Conservation (phyloP, 108 stramenopile species). For the Pelagomonas calceolata region DNA sequence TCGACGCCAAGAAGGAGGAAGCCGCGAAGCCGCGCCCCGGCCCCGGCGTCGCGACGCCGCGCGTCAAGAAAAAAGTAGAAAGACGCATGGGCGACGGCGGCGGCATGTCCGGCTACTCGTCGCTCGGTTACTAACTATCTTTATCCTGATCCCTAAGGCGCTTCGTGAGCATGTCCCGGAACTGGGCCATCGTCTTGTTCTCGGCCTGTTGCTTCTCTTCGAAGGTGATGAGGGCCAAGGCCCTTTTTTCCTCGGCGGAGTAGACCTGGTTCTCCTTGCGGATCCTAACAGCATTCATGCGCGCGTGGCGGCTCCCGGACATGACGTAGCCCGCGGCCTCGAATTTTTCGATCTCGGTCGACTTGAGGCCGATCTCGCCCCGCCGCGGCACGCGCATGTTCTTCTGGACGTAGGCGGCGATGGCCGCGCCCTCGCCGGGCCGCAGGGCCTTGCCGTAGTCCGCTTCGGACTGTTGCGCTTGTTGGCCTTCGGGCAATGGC, state of each 20-base stretch:
- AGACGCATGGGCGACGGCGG: too few relatives aligned
- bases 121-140: too few relatives aligned
- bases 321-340: conserved; percentile 92
- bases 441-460: conserved; percentile 68
- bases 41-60: too few relatives aligned
- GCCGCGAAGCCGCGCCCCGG: too few relatives aligned
- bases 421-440: conserved; percentile 43
- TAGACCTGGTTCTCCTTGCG: conserved; percentile 99
- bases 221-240: conserved; percentile 85
- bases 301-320: conserved; percentile 83
- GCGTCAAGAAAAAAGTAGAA: too few relatives aligned
- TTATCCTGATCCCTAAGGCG: not conserved
- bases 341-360: conserved; percentile 78
- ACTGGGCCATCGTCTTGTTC: conserved; percentile 79
- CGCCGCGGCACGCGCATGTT: conserved; percentile 94
- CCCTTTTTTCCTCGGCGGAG: conserved; percentile 90
- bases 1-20: too few relatives aligned
- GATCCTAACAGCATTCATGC: conserved; percentile 98
- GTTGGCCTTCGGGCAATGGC: conserved; percentile 20
- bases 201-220: conserved; percentile 98
- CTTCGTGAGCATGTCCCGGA: conserved; percentile 30
- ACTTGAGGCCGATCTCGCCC: conserved; percentile 90
- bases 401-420: conserved; percentile 90
- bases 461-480: conserved; percentile 25
- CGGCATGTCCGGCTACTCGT: too few relatives aligned